Evolutionary conservation across 1,284 basidiomycete species (phyloP), one percentile per base, ranked within the genome.

Genomic region (Sanghuangporus baumii): DNA sequence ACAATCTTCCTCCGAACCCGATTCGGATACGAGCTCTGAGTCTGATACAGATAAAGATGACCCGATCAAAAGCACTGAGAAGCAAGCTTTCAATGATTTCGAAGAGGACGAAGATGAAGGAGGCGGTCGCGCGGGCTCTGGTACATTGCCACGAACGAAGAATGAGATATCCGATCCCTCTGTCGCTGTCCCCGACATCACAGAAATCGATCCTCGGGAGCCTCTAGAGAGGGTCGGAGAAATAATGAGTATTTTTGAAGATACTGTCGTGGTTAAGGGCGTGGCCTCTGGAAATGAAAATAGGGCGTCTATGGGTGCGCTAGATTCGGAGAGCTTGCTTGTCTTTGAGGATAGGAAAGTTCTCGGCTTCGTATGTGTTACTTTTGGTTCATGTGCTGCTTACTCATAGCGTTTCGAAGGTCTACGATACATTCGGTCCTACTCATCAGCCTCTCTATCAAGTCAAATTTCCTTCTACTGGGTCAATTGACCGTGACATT

Each of bases 401-500:
- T 71, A 66, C 18, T 26, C 11, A 36, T 54, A 64, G 11, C n/a
- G 31, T 67, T 61, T 62, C 68, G 62, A 66, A 94, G 91, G 78
- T 96, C 55, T 92, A 87, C 69, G 94, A 96, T 74, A 95, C 93
- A 0, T 96, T 96, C 73, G 94, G 94, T 3, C 92, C 94, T 0
- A 93, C 94, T 2, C 80, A 81, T 46, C 86, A 89, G 67, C 94
- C 93, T 2, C 75, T 95, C 59, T 96, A 96, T 70, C 89, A 93
- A 69, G 79, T 96, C 64, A 86, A 81, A 71, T 91, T 89, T 74
- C 84, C 77, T 69, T 73, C 81, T 51, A 67, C 75, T 3, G 85
- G 81, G 68, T 83, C 86, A 4, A 71, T 89, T 43, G 79, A 89
- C 70, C 69, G 75, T 11, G 77, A 81, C 64, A 81, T 81, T 69